These are phyloP conservation scores for Aphanomyces cochlioides DNA, from an alignment of 352 stramenopile genomes.

Conservation along the genomic window DNA sequence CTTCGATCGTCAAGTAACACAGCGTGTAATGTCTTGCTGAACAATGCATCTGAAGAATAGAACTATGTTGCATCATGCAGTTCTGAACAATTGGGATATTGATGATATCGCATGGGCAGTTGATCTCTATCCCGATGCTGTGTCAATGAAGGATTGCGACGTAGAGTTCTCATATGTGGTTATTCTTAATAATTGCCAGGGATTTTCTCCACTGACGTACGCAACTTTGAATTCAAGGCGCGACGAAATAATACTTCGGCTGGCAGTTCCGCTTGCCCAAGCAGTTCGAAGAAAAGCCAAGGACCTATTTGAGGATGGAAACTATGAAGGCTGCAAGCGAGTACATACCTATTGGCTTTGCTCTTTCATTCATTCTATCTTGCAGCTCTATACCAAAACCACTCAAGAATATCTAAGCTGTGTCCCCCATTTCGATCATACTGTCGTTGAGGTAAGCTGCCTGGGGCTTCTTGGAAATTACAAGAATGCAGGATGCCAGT, in stretches of 20 bases:
- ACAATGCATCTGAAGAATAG: neutral
- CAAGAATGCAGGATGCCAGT: no score
- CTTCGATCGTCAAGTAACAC: slow-evolving; percentile 13
- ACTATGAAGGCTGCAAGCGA: slow-evolving; percentile 53
- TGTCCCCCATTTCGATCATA: slow-evolving; percentile 59
- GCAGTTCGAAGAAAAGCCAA: slow-evolving; percentile 33
- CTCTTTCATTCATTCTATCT: neutral
- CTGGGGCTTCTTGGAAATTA: neutral
- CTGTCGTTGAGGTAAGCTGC: slow-evolving; percentile 38
- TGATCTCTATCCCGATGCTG: slow-evolving; percentile 7
- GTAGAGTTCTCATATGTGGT: neutral
- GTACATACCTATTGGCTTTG: slow-evolving; percentile 33
- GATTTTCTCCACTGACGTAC: slow-evolving; percentile 36
- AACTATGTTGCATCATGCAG: slow-evolving; percentile 24
- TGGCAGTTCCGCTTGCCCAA: slow-evolving; percentile 49
- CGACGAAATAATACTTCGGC: slow-evolving; percentile 50
- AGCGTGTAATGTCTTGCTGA: no score
- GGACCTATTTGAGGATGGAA: slow-evolving; percentile 37
- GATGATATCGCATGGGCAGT: slow-evolving; percentile 27
- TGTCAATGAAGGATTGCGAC: slow-evolving; percentile 17
- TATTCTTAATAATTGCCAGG: neutral
- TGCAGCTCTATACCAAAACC: neutral
- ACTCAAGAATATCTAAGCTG: slow-evolving; percentile 48
- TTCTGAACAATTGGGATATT: slow-evolving; percentile 22
- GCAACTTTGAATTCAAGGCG: slow-evolving; percentile 43